Evolutionary conservation across 2,329 filamentous ascomycete species (phyloP).

Genomic region (Sclerotinia trifoliorum): DNA sequence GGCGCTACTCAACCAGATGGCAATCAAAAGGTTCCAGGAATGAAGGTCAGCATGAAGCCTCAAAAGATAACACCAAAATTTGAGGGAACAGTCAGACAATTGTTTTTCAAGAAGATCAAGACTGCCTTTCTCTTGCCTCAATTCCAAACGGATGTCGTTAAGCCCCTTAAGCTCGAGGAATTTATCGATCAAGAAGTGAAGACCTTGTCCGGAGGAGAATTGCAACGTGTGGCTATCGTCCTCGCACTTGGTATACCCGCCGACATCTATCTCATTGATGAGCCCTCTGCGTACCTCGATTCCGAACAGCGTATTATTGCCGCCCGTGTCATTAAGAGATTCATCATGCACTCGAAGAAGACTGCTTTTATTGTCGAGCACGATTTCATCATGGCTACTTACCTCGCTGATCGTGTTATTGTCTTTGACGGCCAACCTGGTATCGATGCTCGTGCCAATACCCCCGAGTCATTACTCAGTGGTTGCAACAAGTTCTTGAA

Average conservation of each 20-base stretch:
- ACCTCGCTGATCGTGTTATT: conserved; percentile 86
- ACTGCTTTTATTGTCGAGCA: conserved; percentile 99
- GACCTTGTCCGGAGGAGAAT: conserved; percentile 97
- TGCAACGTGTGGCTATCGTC: conserved; percentile 98
- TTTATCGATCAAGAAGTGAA: conserved; percentile 99
- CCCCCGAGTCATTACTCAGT: conserved; percentile 86
- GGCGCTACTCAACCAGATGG: conserved; percentile 90
- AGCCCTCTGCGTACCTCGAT: conserved; percentile 95
- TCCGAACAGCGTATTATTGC: conserved; percentile 99
- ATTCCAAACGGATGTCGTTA: conserved; percentile 99
- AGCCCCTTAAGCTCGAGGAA: conserved; percentile 97
- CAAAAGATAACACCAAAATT: conserved; percentile 99
- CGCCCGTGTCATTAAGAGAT: conserved; percentile 96
- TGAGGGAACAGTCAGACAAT: conserved; percentile 90
- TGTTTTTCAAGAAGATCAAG: conserved; percentile 99
- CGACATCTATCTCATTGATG: conserved; percentile 98
- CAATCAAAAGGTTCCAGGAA: conserved; percentile 74
- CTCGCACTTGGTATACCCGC: conserved; percentile 93
- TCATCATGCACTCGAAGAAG: conserved; percentile 99
- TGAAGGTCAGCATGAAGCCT: conserved; percentile 99
- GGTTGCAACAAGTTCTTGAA: conserved; percentile 94
- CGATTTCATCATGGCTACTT: conserved; percentile 95
- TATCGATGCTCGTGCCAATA: conserved; percentile 81
- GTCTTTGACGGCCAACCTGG: conserved; percentile 96
- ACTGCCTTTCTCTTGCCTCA: conserved; percentile 92